phyloP scores from a whole-genome alignment of 495 filamentous ascomycete genomes.

The Hypoxylon lienhwacheense region DNA sequence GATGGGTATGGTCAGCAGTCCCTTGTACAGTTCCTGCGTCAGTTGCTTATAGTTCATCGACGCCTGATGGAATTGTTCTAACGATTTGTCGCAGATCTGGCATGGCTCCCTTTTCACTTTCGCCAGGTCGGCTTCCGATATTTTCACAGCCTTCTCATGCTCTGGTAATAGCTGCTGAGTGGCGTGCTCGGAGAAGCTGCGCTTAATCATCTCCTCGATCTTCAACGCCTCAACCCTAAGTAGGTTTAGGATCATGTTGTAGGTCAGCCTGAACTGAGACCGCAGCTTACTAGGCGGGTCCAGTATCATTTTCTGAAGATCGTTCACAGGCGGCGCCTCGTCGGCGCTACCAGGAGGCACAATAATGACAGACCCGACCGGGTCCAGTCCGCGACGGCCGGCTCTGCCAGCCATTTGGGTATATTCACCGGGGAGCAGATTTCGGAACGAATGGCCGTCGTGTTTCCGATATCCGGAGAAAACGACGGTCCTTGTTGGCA shows the following conservation, averaged over 20 bases:
- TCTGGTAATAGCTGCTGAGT: conserved; percentile 93
- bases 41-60: conserved; percentile 74
- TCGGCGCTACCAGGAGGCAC: conserved; percentile 74
- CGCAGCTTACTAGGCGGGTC: conserved; percentile 93
- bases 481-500: conserved; percentile 93
- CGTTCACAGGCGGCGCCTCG: conserved; percentile 82
- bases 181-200: conserved; percentile 98
- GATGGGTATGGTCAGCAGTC: conserved; percentile 69
- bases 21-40: conserved; percentile 73
- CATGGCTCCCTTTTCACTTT: conserved; percentile 88
- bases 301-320: conserved; percentile 89
- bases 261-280: conserved; percentile 95
- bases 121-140: conserved; percentile 88
- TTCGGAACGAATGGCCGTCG: conserved; percentile 86
- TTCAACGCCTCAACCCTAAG: conserved; percentile 94
- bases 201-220: conserved; percentile 99
- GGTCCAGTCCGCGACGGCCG: conserved; percentile 87
- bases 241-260: conserved; percentile 98
- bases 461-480: conserved; percentile 98
- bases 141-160: conserved; percentile 88
- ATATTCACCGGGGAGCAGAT: conserved; percentile 92
- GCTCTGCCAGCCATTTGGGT: conserved; percentile 98
- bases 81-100: conserved; percentile 74
- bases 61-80: conserved; percentile 76
- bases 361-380: conserved; percentile 91